A percentile compares a stretch with the other conserved stretches of the same genome.
Conservation (phyloP, 2,329 filamentous ascomycete genomes). For the Penicillium brevicompactum region DNA sequence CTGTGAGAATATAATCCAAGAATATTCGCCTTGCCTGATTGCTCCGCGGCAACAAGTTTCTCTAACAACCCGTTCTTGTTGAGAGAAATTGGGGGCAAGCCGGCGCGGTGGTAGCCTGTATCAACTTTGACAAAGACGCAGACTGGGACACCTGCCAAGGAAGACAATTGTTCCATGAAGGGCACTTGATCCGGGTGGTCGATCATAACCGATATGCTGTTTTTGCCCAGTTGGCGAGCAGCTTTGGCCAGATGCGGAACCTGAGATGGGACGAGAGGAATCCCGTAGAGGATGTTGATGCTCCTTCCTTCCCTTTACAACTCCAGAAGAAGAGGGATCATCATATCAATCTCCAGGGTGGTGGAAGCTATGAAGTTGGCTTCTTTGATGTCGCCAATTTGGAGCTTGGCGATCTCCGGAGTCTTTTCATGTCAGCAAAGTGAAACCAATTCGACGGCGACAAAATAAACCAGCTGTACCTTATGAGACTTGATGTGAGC, state of each 20-base stretch:
- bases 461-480: constrained; percentile 44
- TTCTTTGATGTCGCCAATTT: constrained; percentile 64
- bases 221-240: constrained; percentile 57
- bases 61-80: constrained; percentile 37
- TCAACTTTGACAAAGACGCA: constrained; percentile 74
- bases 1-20: constrained; percentile 73
- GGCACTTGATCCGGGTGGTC: constrained; percentile 67
- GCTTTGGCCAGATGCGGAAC: constrained; percentile 63
- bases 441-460: background rate
- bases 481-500: constrained; percentile 86
- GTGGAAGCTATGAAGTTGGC: constrained; percentile 72
- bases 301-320: constrained; percentile 53
- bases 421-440: constrained; percentile 52
- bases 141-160: constrained; percentile 50
- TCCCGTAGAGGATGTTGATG: constrained; percentile 71
- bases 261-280: constrained; percentile 66
- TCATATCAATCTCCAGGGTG: constrained; percentile 69
- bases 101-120: constrained; percentile 71
- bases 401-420: constrained; percentile 64
- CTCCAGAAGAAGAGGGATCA: constrained; percentile 62
- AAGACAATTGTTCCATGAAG: constrained; percentile 48
- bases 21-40: constrained; percentile 42
- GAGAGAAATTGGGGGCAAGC: constrained; percentile 57
- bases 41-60: constrained; percentile 28
- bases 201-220: constrained; percentile 65